Evolutionary conservation across 371 early-diverging fungal genomes (phyloP).

Genomic region (Haplosporangium sp.): DNA sequence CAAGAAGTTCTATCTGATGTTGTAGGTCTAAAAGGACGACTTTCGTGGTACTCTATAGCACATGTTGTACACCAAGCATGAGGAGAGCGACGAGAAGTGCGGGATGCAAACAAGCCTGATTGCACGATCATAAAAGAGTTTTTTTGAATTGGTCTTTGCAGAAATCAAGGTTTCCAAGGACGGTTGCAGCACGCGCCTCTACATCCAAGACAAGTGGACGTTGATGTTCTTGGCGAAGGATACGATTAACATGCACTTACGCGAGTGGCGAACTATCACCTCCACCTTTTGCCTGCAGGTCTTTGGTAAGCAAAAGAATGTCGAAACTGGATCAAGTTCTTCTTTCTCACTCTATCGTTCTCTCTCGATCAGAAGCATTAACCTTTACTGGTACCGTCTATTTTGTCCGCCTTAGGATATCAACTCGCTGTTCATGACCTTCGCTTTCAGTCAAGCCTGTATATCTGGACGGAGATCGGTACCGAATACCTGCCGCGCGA

Average conservation of each 20-base stretch:
- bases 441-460: constrained; percentile 19
- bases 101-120: constrained; percentile 22
- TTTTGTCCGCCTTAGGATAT: constrained; percentile 22
- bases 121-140: constrained; percentile 12
- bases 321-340: constrained; percentile 4
- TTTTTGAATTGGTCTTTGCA: constrained; percentile 13
- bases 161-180: constrained; percentile 28
- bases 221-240: constrained; percentile 26
- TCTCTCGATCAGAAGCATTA: too few relatives aligned
- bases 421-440: constrained; percentile 23
- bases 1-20: constrained; percentile 10
- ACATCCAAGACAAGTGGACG: constrained; percentile 24
- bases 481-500: constrained; percentile 27
- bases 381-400: constrained; percentile 13
- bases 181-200: not conserved
- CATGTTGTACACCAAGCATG: not conserved
- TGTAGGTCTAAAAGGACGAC: constrained; percentile 17
- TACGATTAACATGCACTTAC: constrained; percentile 22
- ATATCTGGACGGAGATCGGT: too few relatives aligned
- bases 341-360: constrained; percentile 16
- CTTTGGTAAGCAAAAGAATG: constrained; percentile 15
- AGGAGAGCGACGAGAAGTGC: constrained; percentile 9
- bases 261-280: constrained; percentile 16
- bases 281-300: constrained; percentile 16
- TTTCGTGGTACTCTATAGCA: not conserved